Evolutionary conservation across 805 yeast species (phyloP).

Genomic region (Wickerhamomyces chaumierensis): DNA sequence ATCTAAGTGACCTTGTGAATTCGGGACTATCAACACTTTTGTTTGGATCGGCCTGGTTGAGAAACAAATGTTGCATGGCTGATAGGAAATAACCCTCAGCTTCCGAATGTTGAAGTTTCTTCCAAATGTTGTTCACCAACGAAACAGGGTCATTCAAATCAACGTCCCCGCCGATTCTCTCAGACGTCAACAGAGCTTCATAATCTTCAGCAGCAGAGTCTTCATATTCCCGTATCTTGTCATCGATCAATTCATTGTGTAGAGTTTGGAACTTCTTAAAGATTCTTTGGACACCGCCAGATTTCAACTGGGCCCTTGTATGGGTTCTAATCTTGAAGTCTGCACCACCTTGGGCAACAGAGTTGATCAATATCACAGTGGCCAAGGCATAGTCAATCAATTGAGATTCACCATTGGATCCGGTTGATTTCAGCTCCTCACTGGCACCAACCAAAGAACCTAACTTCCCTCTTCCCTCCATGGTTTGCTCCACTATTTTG

Average conservation of each 20-base stretch:
- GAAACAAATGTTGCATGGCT: conserved; percentile 42
- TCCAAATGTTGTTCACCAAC: conserved; percentile 52
- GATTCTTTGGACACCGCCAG: conserved; percentile 43
- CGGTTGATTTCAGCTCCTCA: conserved; percentile 52
- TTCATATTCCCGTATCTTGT: conserved; percentile 53
- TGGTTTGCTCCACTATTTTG: conserved; percentile 46
- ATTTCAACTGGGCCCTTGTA: conserved; percentile 47
- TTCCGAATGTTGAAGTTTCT: conserved; percentile 38
- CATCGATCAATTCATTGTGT: conserved; percentile 46
- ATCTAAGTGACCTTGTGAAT: conserved; percentile 41
- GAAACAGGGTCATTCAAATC: conserved; percentile 51
- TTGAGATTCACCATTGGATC: conserved; percentile 46
- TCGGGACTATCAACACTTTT: conserved; percentile 36
- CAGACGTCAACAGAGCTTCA: conserved; percentile 28
- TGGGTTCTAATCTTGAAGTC: conserved; percentile 34
- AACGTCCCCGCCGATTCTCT: conserved; percentile 27
- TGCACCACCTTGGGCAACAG: conserved; percentile 35
- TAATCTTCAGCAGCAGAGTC: conserved; percentile 46
- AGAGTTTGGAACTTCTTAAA: conserved; percentile 41
- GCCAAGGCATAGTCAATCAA: conserved; percentile 61
- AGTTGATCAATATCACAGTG: conserved; percentile 59
- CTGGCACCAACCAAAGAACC: conserved; percentile 91
- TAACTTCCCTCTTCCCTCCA: conserved; percentile 80
- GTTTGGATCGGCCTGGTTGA: conserved; percentile 23
- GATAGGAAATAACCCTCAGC: conserved; percentile 39